Evolutionary conservation across 192 early-diverging fungal genomes (phyloP).

Genomic region (Diversispora eburnea): DNA sequence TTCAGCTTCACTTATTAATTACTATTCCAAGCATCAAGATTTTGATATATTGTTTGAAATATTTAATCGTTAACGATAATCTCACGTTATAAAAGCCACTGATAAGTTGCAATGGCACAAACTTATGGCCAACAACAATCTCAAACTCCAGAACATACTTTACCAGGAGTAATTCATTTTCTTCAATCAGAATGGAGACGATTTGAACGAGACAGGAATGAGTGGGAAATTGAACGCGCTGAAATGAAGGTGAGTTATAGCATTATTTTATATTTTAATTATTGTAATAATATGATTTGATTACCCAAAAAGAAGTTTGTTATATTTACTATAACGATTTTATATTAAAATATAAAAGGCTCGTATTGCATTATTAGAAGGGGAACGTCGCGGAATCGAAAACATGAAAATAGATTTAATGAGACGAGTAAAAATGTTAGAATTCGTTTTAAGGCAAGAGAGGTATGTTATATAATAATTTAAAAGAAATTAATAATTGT

Average conservation of each 20-base stretch:
- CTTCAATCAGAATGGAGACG: conserved; percentile 79
- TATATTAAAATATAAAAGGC: conserved; percentile 48
- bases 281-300: not conserved
- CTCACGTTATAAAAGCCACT: not conserved
- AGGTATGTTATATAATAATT: conserved; percentile 51
- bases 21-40: too few relatives aligned
- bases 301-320: too few relatives aligned
- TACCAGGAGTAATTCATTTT: conserved; percentile 76
- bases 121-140: conserved; percentile 30
- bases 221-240: conserved; percentile 79
- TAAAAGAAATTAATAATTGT: not conserved
- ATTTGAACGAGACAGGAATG: conserved; percentile 79
- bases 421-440: conserved; percentile 81
- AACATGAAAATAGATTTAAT: conserved; percentile 70
- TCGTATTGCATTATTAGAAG: conserved; percentile 70
- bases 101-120: conserved; percentile 23
- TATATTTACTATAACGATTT: not conserved
- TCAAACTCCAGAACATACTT: conserved; percentile 47
- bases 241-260: conserved; percentile 64
- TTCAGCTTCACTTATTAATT: too few relatives aligned
- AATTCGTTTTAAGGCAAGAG: conserved; percentile 73
- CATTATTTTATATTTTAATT: not conserved
- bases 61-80: too few relatives aligned
- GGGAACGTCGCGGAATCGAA: conserved; percentile 72
- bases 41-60: too few relatives aligned